Evolutionary conservation across 2,329 filamentous ascomycete genomes (phyloP), one percentile per base, ranked within the genome.

Genomic region (Cercospora canescens): DNA sequence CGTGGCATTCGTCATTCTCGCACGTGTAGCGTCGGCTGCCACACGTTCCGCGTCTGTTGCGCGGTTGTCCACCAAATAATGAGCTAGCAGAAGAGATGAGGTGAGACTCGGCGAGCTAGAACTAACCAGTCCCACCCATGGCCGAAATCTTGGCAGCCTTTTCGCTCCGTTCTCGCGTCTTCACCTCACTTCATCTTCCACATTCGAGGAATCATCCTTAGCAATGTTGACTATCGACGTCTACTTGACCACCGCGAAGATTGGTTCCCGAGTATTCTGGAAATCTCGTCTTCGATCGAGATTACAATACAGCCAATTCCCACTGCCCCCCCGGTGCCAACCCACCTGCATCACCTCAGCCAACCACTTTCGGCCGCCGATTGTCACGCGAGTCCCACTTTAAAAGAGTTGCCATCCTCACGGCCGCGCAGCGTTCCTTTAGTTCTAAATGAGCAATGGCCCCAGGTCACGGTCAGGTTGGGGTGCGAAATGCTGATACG

Each of bases 341-440:
- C 28, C 52, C 52, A 55, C 52, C 18, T 48, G 37, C 26, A 41
- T 60, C 58, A 60, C 58, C 58, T 60, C 58, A 60, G 24, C 58
- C 58, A 45, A 26, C 37, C n/a, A 37, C 26, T 60, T 48, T 48
- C 58, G 58, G 58, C 28, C 3, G 39, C 58, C 58, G 58, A 60
- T 21, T 32, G 26, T 45, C 41, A 32, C 58, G 26, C 58, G 16
- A 60, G 55, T 28, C 16, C 37, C 57, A 32, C 57, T 48, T 60
- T 45, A 45, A 48, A 48, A 30, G 26, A 60, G 39, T 32, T 21
- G 24, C n/a, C 8, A 30, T 21, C 24, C 57, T 28, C 39, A 45
- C 57, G 24, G 35, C 39, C 57, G 26, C 37, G 24, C 37, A 7
- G 28, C 14, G 18, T 34, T n/a, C 50, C 24, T 6, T 9, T n/a